Conservation (phyloP, 345 rosid species). For the Murraya paniculata region DNA sequence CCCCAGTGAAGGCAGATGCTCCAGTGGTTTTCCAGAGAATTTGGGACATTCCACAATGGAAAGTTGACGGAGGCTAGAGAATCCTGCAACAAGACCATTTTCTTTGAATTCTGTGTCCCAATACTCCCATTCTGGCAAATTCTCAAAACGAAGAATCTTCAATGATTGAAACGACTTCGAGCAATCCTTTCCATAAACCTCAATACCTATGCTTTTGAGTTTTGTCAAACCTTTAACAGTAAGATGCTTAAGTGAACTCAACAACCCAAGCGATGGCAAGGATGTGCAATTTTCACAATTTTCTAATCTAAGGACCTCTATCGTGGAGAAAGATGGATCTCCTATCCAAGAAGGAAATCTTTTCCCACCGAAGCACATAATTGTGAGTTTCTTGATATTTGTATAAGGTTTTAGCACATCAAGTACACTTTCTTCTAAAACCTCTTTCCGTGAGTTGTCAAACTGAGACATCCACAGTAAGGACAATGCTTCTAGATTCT, state of each 20-base stretch:
- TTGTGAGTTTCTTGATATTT: neutral
- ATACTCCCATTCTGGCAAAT: neutral
- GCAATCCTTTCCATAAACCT: neutral
- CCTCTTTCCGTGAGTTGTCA: neutral
- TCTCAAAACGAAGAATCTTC: neutral
- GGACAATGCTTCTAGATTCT: neutral
- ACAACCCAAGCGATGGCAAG: neutral
- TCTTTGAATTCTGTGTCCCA: neutral
- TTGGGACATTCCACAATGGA: neutral
- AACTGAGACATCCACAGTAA: neutral
- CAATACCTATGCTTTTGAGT: neutral
- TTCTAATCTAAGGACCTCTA: neutral
- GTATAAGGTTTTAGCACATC: neutral
- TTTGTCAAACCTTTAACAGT: neutral
- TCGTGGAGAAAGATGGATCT: neutral
- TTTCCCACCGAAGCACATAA: neutral
- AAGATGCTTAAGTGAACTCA: neutral
- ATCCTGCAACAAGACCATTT: neutral
- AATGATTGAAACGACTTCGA: neutral
- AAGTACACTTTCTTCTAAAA: neutral
- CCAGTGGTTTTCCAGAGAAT: neutral
- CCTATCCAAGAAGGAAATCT: neutral
- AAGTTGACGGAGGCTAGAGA: neutral
- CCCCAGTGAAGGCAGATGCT: neutral
- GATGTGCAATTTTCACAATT: neutral